Conservation (phyloP, 371 early-diverging fungal species). For the Encephalitozoon romaleae region DNA sequence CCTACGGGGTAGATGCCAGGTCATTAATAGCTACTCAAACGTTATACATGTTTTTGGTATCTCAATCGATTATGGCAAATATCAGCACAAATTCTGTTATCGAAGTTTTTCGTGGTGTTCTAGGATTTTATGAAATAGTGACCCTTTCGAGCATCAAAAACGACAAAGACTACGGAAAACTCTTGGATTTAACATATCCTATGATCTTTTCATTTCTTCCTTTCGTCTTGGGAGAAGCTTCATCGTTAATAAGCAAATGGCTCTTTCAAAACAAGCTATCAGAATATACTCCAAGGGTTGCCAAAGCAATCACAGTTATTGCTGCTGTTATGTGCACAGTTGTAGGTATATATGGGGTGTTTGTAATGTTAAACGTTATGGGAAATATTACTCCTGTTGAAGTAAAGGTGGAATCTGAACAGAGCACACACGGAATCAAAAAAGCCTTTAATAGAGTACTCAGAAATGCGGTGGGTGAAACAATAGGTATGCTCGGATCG, state of each 20-base stretch:
- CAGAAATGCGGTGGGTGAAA: too few species aligned
- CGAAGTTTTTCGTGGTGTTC: not conserved
- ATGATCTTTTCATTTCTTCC: not conserved
- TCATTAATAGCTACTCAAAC: not conserved
- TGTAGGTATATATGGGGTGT: not conserved
- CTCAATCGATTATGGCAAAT: not conserved
- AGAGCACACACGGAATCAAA: not conserved
- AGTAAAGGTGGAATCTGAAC: not conserved
- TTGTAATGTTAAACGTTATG: not conserved
- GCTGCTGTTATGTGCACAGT: not conserved
- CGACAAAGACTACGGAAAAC: not conserved
- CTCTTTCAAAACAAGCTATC: not conserved
- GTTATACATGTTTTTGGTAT: not conserved
- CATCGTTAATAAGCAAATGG: not conserved
- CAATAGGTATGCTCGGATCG: too few species aligned
- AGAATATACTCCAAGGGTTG: not conserved
- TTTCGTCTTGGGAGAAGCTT: not conserved
- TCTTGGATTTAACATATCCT: not conserved
- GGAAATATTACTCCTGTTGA: not conserved
- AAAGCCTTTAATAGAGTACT: too few species aligned
- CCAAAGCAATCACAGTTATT: not conserved
- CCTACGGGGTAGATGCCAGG: not conserved
- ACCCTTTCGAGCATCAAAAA: not conserved
- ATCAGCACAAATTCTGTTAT: not conserved
- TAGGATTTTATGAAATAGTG: not conserved